These are phyloP conservation scores for Alternaria brassicae DNA, from an alignment of 2,329 filamentous ascomycete species.

Conservation along the genomic window DNA sequence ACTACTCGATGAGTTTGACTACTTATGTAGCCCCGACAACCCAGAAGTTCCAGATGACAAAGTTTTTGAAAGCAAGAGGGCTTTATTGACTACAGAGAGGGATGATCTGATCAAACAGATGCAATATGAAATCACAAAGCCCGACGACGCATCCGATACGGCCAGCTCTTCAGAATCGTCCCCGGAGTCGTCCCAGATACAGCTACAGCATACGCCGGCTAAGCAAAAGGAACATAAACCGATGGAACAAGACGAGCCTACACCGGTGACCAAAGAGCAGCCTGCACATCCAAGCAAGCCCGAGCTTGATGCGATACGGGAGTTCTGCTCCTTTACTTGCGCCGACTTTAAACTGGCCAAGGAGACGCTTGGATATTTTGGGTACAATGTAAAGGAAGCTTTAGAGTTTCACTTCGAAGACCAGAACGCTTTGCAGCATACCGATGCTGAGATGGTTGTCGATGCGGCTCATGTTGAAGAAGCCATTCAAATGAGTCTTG, in stretches of 20 bases:
- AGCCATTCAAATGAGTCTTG: neutral
- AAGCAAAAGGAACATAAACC: neutral
- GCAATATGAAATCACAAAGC: slow-evolving; percentile 4
- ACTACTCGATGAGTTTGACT: neutral
- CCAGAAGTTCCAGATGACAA: neutral
- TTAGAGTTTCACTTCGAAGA: neutral
- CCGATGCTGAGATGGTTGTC: too few relatives aligned
- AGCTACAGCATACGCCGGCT: neutral
- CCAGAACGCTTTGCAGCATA: neutral
- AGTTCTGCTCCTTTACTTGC: neutral
- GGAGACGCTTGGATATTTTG: neutral
- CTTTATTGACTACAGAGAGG: neutral
- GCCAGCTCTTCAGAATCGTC: neutral
- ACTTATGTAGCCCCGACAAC: neutral
- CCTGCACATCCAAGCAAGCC: neutral
- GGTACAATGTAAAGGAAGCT: neutral
- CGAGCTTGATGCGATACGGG: neutral
- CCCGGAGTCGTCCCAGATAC: neutral
- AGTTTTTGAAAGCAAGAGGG: neutral
- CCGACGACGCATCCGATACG: neutral
- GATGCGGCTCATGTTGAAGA: neutral
- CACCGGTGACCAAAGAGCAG: neutral
- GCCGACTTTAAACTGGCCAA: neutral
- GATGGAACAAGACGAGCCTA: neutral
- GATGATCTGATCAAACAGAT: neutral